Evolutionary conservation across 148 eudicot species (phyloP), one percentile per base, ranked within the genome.

Genomic region (Rhododendron ovatum): DNA sequence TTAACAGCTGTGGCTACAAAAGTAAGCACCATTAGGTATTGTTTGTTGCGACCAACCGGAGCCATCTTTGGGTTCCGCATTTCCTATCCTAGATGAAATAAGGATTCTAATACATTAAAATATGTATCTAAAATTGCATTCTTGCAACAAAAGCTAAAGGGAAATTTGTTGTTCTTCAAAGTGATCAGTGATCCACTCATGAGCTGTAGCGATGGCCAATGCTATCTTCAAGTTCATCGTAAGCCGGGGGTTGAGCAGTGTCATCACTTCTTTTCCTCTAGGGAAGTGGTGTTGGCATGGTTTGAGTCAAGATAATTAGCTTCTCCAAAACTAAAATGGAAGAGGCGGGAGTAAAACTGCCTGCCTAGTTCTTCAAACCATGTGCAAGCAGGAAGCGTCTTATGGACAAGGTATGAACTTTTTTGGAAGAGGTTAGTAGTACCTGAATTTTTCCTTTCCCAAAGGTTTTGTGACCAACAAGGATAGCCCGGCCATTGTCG

Each of bases 391-490:
- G 76, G 76, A 71, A 14, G 37, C 13, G 3, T 41, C 76, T 71
- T 30, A 14, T 14, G 76, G 30, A 30, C 39, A 14, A 71, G 39
- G 76, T 14, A 71, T 18, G 17, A 30, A 71, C 76, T 26, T 30
- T 71, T 71, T 71, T 71, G 15, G 76, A 30, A 71, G 74, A 10
- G 35, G 37, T 30, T 4, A 13, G 17, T 71, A 26, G 83, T 89
- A 96, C 98, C 98, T 96, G 99, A 51, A 96, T 96, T 89, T 90
- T 96, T 80, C 99, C 99, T 91, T 96, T 94, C 24, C 99, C 99
- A 51, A 94, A 96, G 20, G 99, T 96, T 90, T 71, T 94, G 89
- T 93, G 89, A 81, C 99, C 99, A 83, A 96, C 91, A 28, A 96
- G 98, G 86, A 91, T 87, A 26, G 99, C 99, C 76, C 99, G 93